Conservation (phyloP, 495 filamentous ascomycete species). For the Aspergillus cristatus region DNA sequence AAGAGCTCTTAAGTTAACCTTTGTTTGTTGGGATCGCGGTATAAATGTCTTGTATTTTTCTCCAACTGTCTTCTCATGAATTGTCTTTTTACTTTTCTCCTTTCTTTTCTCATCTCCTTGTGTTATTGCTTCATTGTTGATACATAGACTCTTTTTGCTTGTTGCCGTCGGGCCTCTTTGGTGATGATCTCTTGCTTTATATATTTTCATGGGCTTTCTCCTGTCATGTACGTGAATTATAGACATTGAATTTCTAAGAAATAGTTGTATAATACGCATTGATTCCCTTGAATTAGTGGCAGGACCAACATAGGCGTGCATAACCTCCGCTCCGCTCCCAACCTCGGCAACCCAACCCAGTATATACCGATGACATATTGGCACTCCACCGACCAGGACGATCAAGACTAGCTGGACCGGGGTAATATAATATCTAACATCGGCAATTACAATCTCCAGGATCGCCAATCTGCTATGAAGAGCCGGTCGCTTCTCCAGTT, state of each 20-base stretch:
- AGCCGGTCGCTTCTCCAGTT: no score
- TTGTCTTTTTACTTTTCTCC: not conserved
- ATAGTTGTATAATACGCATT: no score
- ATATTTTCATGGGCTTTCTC: not conserved
- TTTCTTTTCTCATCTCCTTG: constrained; percentile 3
- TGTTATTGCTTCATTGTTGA: constrained; percentile 11
- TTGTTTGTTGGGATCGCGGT: not conserved
- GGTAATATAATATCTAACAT: no score
- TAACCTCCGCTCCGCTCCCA: no score
- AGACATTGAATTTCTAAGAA: not conserved
- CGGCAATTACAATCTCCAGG: no score
- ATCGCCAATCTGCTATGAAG: no score
- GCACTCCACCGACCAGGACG: no score
- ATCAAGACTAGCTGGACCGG: no score
- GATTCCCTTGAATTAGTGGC: no score
- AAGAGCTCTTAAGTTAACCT: constrained; percentile 12
- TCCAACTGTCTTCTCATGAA: not conserved
- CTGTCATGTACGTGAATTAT: not conserved
- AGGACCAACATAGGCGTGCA: no score
- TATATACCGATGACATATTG: no score
- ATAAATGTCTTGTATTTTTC: not conserved
- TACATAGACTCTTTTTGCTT: constrained; percentile 15
- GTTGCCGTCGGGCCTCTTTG: not conserved
- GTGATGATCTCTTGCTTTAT: constrained; percentile 3
- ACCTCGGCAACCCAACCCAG: no score